Percentiles rank a stretch among this genome's conserved stretches.
These are phyloP conservation scores for Podila epigama DNA, from an alignment of 192 early-diverging fungal species.

Conservation along the genomic window DNA sequence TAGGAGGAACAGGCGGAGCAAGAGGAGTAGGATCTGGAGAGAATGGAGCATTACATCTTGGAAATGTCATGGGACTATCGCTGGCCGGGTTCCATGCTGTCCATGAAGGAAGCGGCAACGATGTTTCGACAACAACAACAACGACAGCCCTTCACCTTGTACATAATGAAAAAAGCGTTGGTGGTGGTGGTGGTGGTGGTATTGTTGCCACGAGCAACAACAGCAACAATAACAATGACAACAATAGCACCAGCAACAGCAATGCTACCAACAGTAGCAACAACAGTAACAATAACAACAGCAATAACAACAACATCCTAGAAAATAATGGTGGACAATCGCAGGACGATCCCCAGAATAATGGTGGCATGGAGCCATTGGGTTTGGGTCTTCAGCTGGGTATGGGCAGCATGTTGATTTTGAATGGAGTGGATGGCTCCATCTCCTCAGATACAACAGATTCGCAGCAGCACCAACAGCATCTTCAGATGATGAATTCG, in stretches of 20 bases:
- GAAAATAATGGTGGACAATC: too few species aligned
- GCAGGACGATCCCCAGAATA: background rate
- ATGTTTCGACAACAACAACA: too few species aligned
- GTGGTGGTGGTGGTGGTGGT: background rate
- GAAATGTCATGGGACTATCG: constrained; percentile 28
- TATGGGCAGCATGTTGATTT: constrained; percentile 38
- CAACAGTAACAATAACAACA: background rate
- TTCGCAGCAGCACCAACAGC: constrained; percentile 16
- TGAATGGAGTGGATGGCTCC: constrained; percentile 23
- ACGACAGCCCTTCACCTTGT: constrained; percentile 32
- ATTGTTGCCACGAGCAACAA: background rate
- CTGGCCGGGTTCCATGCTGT: constrained; percentile 17
- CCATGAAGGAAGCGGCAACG: background rate
- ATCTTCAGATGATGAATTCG: constrained; percentile 24
- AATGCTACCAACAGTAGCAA: constrained; percentile 8
- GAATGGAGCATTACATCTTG: background rate
- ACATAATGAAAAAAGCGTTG: constrained; percentile 31
- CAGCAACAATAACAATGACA: background rate
- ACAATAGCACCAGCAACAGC: too few species aligned
- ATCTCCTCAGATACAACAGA: background rate
- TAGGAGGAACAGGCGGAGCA: background rate
- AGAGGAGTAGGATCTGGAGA: too few species aligned
- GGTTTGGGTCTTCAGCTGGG: constrained; percentile 33
- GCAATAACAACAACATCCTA: background rate
- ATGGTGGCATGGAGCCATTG: background rate